Conservation (phyloP, 352 stramenopile species). For the Phytopythium sindhum region DNA sequence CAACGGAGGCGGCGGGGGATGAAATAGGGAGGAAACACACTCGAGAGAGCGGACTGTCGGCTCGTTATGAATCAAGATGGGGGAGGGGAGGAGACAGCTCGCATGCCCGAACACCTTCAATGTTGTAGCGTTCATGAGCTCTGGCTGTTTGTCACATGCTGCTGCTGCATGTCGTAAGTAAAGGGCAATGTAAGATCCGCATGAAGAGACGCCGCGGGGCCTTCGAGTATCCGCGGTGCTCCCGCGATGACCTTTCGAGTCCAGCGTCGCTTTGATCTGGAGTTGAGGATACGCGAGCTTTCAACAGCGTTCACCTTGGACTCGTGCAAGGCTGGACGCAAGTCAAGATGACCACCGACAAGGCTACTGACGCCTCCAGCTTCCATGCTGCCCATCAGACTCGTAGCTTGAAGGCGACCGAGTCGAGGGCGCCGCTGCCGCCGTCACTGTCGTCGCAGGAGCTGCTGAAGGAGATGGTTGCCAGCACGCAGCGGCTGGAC, state of each 20-base stretch:
- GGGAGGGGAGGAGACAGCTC: neutral
- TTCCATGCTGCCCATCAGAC: neutral
- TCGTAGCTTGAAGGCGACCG: neutral
- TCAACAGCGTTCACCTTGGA: neutral
- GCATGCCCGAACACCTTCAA: neutral
- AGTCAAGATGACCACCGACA: neutral
- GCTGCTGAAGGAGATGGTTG: conserved; percentile 24
- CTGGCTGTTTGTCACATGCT: neutral
- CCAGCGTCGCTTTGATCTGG: neutral
- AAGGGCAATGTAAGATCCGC: neutral
- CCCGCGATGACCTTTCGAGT: conserved; percentile 1
- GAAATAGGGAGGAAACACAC: neutral
- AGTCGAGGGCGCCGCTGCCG: neutral
- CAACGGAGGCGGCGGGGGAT: neutral
- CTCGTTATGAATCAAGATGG: neutral
- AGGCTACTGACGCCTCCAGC: neutral
- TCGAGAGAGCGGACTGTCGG: neutral
- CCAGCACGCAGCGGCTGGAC: conserved; percentile 31
- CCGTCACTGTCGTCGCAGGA: neutral
- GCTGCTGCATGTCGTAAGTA: neutral
- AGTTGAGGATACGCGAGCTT: neutral
- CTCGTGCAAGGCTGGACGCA: neutral
- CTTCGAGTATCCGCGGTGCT: too few species aligned
- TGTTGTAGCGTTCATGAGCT: neutral
- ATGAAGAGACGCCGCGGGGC: neutral